Evolutionary conservation across 345 rosid species (phyloP).

Genomic region (Dipteronia dyeriana): DNA sequence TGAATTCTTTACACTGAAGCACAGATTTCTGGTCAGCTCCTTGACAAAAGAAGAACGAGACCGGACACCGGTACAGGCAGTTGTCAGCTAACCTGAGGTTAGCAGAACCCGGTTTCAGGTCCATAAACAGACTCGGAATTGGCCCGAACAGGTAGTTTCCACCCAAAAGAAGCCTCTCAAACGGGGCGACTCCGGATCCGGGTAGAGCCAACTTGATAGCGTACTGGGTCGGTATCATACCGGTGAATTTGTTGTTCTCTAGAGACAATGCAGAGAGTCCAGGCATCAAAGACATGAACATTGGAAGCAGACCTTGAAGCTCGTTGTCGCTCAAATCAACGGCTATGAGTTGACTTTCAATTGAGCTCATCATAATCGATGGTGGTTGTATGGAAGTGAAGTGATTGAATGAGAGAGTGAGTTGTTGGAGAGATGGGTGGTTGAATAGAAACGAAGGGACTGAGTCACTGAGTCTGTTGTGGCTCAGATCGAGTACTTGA

Average conservation of each 20-base stretch:
- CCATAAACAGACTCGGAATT: conserved; percentile 64
- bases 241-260: conserved; percentile 51
- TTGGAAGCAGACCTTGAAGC: conserved; percentile 46
- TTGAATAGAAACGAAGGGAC: conserved; percentile 55
- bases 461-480: conserved; percentile 58
- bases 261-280: conserved; percentile 54
- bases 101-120: conserved; percentile 55
- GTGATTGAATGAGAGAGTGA: conserved; percentile 67
- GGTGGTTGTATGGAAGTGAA: conserved; percentile 65
- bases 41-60: conserved; percentile 66
- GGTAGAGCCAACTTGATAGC: conserved; percentile 46
- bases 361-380: conserved; percentile 17
- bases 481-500: conserved; percentile 72
- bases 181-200: conserved; percentile 48
- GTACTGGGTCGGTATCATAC: conserved; percentile 64
- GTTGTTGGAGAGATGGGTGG: conserved; percentile 77
- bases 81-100: conserved; percentile 63
- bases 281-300: conserved; percentile 47
- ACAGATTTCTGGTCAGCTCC: conserved; percentile 67
- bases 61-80: conserved; percentile 77
- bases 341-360: conserved; percentile 56
- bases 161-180: conserved; percentile 74
- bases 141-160: conserved; percentile 83
- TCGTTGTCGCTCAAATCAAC: conserved; percentile 52
- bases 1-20: conserved; percentile 67